A percentile compares a stretch with the other conserved stretches of the same genome.
Conservation (phyloP, 164 flowering plant genomes). For the Akebia trifoliata region DNA sequence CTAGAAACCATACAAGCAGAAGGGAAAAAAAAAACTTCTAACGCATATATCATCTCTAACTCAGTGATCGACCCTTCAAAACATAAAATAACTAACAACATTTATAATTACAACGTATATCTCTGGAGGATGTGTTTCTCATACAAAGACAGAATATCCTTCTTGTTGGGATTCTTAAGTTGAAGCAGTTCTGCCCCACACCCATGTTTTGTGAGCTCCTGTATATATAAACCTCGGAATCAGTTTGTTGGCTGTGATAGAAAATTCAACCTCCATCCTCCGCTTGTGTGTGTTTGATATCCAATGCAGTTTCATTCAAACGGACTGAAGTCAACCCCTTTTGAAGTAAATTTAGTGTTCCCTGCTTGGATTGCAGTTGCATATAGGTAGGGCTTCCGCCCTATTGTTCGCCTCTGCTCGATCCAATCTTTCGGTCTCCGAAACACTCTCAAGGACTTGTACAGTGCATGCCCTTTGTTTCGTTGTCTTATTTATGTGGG, state of each 20-base stretch:
- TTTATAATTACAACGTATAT: no score
- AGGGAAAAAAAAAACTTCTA: no score
- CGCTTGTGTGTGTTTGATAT: conserved; percentile 42
- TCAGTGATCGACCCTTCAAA: no score
- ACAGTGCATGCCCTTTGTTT: conserved; percentile 69
- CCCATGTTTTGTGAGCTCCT: conserved; percentile 75
- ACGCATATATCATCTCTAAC: no score
- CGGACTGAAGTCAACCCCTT: conserved; percentile 68
- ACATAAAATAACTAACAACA: no score
- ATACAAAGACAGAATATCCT: no score
- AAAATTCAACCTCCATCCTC: conserved; percentile 73
- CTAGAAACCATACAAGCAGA: no score
- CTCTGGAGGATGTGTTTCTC: conserved; percentile 57
- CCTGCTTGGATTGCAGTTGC: conserved; percentile 73
- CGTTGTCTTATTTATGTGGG: no score
- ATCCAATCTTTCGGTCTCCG: conserved; percentile 65
- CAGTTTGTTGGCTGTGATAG: conserved; percentile 36
- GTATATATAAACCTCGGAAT: conserved; percentile 66
- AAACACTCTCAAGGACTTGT: conserved; percentile 59
- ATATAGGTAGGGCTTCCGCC: conserved; percentile 74
- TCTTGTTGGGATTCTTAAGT: conserved; percentile 60
- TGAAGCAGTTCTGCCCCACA: conserved; percentile 74
- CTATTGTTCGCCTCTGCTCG: conserved; percentile 61
- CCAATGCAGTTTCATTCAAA: conserved; percentile 61
- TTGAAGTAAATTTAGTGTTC: conserved; percentile 64